A percentile compares a stretch with the other conserved stretches of the same genome.
These are phyloP conservation scores for Ottelia alismoides DNA, from an alignment of 106 monocot species.

Conservation along the genomic window DNA sequence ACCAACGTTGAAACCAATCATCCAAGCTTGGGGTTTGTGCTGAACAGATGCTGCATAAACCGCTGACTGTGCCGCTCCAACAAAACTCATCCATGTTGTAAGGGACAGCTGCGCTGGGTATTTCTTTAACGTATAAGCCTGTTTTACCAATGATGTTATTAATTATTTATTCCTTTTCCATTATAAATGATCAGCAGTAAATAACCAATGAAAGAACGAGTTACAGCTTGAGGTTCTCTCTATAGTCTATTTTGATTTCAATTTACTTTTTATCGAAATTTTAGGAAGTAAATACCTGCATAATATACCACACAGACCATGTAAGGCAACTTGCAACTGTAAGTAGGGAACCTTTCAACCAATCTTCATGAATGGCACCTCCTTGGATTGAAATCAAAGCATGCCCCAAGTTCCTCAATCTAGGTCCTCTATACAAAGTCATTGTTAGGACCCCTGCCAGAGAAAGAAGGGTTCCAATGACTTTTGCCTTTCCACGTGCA, in stretches of 20 bases:
- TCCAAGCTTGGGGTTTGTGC: slow-evolving; percentile 56
- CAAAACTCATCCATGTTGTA: slow-evolving; percentile 78
- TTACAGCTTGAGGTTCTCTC: too few relatives aligned
- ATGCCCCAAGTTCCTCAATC: slow-evolving; percentile 30
- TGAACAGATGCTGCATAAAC: slow-evolving; percentile 49
- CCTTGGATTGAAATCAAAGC: slow-evolving; percentile 48
- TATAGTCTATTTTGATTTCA: too few relatives aligned
- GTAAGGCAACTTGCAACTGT: slow-evolving; percentile 63
- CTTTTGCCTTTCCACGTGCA: slow-evolving; percentile 55
- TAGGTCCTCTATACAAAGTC: slow-evolving; percentile 75
- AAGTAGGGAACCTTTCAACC: slow-evolving; percentile 64
- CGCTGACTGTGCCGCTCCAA: slow-evolving; percentile 68
- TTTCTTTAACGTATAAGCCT: slow-evolving; percentile 65
- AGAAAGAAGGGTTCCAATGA: slow-evolving; percentile 58
- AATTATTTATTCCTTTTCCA: too few relatives aligned
- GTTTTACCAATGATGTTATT: too few relatives aligned
- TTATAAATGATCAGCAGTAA: too few relatives aligned
- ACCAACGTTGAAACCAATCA: slow-evolving; percentile 48
- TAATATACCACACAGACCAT: slow-evolving; percentile 82
- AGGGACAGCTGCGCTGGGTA: slow-evolving; percentile 90
- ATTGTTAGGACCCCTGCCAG: slow-evolving; percentile 71
- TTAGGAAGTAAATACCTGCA: slow-evolving; percentile 89
- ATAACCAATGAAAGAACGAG: too few relatives aligned
- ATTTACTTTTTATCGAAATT: too few relatives aligned
- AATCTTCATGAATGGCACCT: slow-evolving; percentile 36